A percentile compares a stretch with the other conserved stretches of the same genome.
Conservation (phyloP, 768 basidiomycete species). For the Termitomyces sp. region DNA sequence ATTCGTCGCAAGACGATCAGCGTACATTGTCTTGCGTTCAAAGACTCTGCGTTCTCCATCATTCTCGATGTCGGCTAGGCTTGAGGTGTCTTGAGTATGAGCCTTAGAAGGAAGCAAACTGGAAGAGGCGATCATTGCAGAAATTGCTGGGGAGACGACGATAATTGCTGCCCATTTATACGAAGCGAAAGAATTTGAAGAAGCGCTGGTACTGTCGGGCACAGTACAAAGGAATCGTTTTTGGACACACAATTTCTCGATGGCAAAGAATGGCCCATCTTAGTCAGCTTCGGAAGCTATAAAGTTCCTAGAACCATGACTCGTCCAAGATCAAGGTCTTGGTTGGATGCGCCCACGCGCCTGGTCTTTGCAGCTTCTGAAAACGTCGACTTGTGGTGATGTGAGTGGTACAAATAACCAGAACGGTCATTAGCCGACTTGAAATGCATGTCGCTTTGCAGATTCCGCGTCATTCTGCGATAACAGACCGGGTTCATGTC, state of each 20-base stretch:
- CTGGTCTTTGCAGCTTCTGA: neutral
- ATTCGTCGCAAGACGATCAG: neutral
- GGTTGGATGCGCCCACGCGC: conserved; percentile 8
- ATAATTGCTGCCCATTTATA: conserved; percentile 6
- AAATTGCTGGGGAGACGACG: neutral
- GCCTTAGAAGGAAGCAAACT: conserved; percentile 4
- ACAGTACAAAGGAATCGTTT: neutral
- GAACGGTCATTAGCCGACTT: neutral
- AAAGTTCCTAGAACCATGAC: neutral
- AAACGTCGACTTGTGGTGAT: neutral
- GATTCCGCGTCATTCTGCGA: neutral
- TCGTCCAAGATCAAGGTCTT: neutral
- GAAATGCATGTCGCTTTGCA: neutral
- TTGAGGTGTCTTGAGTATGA: neutral
- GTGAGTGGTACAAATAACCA: neutral
- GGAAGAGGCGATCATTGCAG: conserved; percentile 7
- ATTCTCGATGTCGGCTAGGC: conserved; percentile 1
- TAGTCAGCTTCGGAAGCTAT: conserved; percentile 1
- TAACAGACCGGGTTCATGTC: neutral
- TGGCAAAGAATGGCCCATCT: neutral
- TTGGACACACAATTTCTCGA: conserved; percentile 2
- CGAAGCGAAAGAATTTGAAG: neutral
- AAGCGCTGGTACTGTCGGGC: neutral
- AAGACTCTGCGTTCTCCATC: conserved; percentile 5
- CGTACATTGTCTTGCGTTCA: conserved; percentile 18